Conservation (phyloP, 2,329 filamentous ascomycete genomes). For the Aureobasidium sp. region DNA sequence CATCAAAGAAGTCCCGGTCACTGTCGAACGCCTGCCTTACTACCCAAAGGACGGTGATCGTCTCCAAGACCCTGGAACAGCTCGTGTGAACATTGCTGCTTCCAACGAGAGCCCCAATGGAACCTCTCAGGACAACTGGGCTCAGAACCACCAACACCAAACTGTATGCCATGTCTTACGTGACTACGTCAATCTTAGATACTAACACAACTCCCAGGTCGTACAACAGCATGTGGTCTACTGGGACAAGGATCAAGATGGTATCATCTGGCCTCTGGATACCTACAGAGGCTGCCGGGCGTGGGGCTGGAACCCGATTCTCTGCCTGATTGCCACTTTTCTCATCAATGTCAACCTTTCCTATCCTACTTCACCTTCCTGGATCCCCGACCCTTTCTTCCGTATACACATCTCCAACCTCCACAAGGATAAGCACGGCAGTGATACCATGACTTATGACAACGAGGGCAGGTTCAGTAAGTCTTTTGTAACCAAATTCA, state of each 20-base stretch:
- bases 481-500: background rate
- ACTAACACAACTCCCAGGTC: constrained; percentile 24
- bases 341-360: constrained; percentile 45
- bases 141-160: constrained; percentile 31
- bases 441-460: constrained; percentile 37
- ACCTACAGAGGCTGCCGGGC: constrained; percentile 41
- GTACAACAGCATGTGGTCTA: constrained; percentile 47
- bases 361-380: constrained; percentile 38
- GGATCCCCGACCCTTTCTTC: constrained; percentile 39
- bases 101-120: constrained; percentile 34
- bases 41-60: constrained; percentile 18
- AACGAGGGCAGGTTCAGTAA: constrained; percentile 36
- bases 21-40: constrained; percentile 21
- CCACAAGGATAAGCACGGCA: constrained; percentile 38
- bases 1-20: constrained; percentile 19
- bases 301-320: constrained; percentile 38
- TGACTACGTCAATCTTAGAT: background rate
- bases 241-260: constrained; percentile 45
- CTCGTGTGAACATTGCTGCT: constrained; percentile 36
- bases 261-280: constrained; percentile 46
- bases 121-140: constrained; percentile 33
- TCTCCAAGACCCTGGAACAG: constrained; percentile 29
- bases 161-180: constrained; percentile 18
- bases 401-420: constrained; percentile 34
- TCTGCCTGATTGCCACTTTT: constrained; percentile 37